phyloP scores from a whole-genome alignment of 768 basidiomycete species.

The Suillus brevipes region DNA sequence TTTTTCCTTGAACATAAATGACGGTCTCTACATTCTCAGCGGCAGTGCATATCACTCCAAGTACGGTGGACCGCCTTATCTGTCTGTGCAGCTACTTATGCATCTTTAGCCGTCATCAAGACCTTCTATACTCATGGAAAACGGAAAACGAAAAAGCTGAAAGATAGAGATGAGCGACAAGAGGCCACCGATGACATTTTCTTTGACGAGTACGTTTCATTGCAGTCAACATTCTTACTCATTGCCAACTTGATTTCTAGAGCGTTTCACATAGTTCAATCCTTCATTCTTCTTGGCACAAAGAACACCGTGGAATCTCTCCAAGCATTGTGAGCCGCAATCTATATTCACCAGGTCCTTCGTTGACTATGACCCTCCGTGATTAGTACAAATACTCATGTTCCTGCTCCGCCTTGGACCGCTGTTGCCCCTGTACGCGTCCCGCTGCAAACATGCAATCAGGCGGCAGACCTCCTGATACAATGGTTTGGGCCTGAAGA shows the following conservation, averaged over 20 bases:
- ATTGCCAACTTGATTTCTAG: slow-evolving; percentile 25
- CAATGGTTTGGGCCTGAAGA: slow-evolving; percentile 73
- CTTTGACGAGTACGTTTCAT: slow-evolving; percentile 59
- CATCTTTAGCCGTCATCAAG: slow-evolving; percentile 49
- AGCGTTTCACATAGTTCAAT: slow-evolving; percentile 72
- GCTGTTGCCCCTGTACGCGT: slow-evolving; percentile 58
- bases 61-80: slow-evolving; percentile 24
- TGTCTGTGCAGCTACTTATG: background rate
- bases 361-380: background rate
- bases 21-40: slow-evolving; percentile 55
- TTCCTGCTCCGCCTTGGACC: slow-evolving; percentile 68
- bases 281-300: slow-evolving; percentile 66
- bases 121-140: slow-evolving; percentile 51
- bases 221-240: background rate
- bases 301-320: slow-evolving; percentile 72
- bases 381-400: slow-evolving; percentile 63
- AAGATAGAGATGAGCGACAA: slow-evolving; percentile 33
- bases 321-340: slow-evolving; percentile 52
- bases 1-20: slow-evolving; percentile 32
- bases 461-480: slow-evolving; percentile 66
- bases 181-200: slow-evolving; percentile 61
- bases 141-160: slow-evolving; percentile 41
- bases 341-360: background rate
- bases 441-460: slow-evolving; percentile 56
- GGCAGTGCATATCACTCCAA: slow-evolving; percentile 54